Conservation (phyloP, 2,329 filamentous ascomycete species). For the Cryoendolithus antarcticus region DNA sequence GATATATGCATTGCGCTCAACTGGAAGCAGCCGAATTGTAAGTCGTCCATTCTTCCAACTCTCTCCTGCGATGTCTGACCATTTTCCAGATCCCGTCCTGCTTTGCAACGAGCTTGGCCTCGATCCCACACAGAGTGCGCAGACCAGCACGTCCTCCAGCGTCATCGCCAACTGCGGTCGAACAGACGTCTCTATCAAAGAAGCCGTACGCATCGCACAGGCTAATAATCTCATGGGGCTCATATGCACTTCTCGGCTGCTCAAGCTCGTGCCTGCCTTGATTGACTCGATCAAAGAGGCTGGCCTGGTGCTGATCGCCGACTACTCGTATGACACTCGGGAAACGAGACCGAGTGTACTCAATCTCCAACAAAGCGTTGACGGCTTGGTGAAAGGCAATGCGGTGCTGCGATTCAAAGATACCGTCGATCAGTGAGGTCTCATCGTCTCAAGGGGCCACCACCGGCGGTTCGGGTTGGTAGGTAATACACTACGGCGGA, state of each 20-base stretch:
- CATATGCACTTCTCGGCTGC: conserved; percentile 72
- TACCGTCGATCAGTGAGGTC: conserved; percentile 46
- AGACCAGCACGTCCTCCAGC: conserved; percentile 3
- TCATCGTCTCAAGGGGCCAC: neutral
- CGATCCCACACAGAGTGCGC: conserved; percentile 7
- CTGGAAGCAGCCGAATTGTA: conserved; percentile 97
- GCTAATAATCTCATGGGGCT: conserved; percentile 98
- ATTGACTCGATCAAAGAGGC: conserved; percentile 91
- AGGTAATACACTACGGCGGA: too few species aligned
- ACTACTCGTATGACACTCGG: conserved; percentile 44
- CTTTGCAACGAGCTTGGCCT: conserved; percentile 72
- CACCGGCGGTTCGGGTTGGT: too few species aligned
- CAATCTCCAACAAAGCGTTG: conserved; percentile 65
- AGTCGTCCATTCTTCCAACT: conserved; percentile 19
- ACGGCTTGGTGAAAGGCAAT: conserved; percentile 73
- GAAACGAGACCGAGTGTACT: conserved; percentile 33
- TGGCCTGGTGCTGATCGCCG: conserved; percentile 80
- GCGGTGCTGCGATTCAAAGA: conserved; percentile 89
- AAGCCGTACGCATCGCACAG: conserved; percentile 82
- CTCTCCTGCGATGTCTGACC: neutral
- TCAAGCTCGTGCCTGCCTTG: conserved; percentile 86
- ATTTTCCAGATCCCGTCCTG: conserved; percentile 63
- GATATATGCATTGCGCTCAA: conserved; percentile 88
- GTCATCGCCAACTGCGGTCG: conserved; percentile 51
- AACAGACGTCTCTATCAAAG: conserved; percentile 77